phyloP scores from a whole-genome alignment of 2,329 filamentous ascomycete genomes.

The Exophiala dermatitidis region DNA sequence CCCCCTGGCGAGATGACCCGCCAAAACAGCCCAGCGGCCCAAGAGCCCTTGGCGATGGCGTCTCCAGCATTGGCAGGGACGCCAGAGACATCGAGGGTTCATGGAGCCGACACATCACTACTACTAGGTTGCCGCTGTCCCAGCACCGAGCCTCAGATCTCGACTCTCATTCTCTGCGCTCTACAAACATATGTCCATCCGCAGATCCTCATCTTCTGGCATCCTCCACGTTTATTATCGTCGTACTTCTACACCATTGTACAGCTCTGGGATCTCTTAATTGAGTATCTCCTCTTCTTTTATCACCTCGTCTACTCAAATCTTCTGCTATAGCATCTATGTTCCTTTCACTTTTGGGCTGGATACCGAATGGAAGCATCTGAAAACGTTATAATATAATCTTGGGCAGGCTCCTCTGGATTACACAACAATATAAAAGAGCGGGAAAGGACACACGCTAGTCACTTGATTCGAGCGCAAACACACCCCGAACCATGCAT shows the following conservation, averaged over 20 bases:
- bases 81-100: background rate
- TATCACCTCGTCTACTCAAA: background rate
- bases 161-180: background rate
- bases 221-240: background rate
- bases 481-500: constrained; percentile 18
- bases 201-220: constrained; percentile 1
- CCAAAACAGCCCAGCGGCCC: constrained; percentile 1
- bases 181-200: constrained; percentile 1
- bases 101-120: background rate
- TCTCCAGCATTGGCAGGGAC: background rate
- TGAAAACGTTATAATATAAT: constrained; percentile 4
- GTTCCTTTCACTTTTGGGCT: constrained; percentile 12
- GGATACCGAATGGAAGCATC: constrained; percentile 8
- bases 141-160: background rate
- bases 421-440: background rate
- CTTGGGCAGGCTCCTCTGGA: constrained; percentile 17
- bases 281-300: constrained; percentile 20
- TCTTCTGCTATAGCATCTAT: constrained; percentile 3
- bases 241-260: background rate
- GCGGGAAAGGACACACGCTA: background rate
- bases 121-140: background rate
- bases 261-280: constrained; percentile 24
- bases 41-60: constrained; percentile 15
- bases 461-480: too few species aligned
- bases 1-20: constrained; percentile 9